These are phyloP conservation scores for Fusarium citri DNA, from an alignment of 2,329 filamentous ascomycete genomes.

Conservation along the genomic window DNA sequence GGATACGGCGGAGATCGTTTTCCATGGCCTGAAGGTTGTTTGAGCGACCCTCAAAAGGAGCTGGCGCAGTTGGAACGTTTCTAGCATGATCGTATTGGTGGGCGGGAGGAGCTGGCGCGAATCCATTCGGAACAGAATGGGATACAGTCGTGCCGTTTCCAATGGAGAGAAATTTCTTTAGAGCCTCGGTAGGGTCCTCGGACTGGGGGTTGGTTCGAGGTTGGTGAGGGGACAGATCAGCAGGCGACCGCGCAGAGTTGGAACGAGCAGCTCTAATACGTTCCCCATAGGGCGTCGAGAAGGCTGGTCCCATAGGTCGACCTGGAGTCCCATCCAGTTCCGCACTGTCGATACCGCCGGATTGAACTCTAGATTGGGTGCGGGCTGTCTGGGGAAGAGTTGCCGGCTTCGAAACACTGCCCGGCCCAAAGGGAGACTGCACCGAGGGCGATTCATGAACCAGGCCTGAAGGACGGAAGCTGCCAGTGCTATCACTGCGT, in stretches of 20 bases:
- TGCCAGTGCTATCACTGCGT: constrained; percentile 64
- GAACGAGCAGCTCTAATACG: constrained; percentile 68
- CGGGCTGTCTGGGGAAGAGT: constrained; percentile 45
- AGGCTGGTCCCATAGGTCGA: constrained; percentile 71
- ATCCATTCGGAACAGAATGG: constrained; percentile 31
- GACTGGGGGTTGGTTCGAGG: constrained; percentile 23
- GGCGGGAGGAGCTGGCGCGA: constrained; percentile 33
- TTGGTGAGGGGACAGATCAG: constrained; percentile 21
- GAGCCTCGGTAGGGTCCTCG: constrained; percentile 58
- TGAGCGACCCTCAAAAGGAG: constrained; percentile 22
- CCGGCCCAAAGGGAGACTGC: constrained; percentile 51
- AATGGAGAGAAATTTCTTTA: constrained; percentile 68
- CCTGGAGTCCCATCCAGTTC: constrained; percentile 74
- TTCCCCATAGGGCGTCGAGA: constrained; percentile 74
- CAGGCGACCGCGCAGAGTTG: constrained; percentile 42
- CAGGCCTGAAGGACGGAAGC: constrained; percentile 53
- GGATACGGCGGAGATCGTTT: constrained; percentile 63
- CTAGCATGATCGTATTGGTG: constrained; percentile 25
- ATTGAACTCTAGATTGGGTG: constrained; percentile 37
- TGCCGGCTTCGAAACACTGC: constrained; percentile 38
- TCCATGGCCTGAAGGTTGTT: constrained; percentile 62
- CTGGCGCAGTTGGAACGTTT: constrained; percentile 3
- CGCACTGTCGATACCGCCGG: constrained; percentile 45
- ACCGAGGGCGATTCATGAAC: constrained; percentile 65
- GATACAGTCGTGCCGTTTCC: constrained; percentile 46